Base-by-base conservation (phyloP, 2,329 filamentous ascomycete species). In the Colletotrichum spinosum region DNA sequence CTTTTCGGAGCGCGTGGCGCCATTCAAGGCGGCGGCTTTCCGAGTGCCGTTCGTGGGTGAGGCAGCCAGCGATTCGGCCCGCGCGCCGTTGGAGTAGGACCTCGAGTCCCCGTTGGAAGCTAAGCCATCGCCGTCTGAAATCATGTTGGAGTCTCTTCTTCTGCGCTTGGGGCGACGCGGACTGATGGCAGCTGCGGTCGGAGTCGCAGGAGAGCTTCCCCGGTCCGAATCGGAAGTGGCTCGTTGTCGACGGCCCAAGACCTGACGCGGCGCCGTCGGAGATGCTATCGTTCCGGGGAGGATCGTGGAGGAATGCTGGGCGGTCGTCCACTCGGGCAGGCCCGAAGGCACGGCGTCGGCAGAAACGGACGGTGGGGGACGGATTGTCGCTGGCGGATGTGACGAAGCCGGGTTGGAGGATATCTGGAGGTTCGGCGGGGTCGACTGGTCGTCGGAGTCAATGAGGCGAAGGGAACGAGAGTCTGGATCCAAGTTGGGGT, bases 401-500 rank as follows among this genome's bases (percentile, higher is more conserved):
- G 82, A 81, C 77, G 78, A 68, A 70, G 75, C 76, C 72, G 79
- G 79, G 80, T 77, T 81, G 73, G 82, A 75, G 78, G 84, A 74
- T 77, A 78, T 77, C 74, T 80, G 76, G 72, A 82, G 78, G 78
- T 80, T 77, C 71, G 80, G 84, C 83, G 86, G 83, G 76, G 81
- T 83, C 80, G 84, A 78, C 84, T 87, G 86, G 83, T 85, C 79
- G 88, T 89, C 90, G 87, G 90, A 81, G 83, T 84, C 70, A 71
- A 72, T 68, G 62, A 72, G 70, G 74, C 73, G 72, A 70, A 69
- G 72, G 71, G 73, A 75, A 71, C 70, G 73, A 69, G 76, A 67
- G 70, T 57, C 58, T 54, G 59, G 52, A 59, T 72, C 70, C 70
- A 72, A 75, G 70, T 74, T 71, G 73, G 70, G 72, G 72, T 80